Conservation (phyloP, 1,139 yeast genomes). For the Lizanozyma gosingica region DNA sequence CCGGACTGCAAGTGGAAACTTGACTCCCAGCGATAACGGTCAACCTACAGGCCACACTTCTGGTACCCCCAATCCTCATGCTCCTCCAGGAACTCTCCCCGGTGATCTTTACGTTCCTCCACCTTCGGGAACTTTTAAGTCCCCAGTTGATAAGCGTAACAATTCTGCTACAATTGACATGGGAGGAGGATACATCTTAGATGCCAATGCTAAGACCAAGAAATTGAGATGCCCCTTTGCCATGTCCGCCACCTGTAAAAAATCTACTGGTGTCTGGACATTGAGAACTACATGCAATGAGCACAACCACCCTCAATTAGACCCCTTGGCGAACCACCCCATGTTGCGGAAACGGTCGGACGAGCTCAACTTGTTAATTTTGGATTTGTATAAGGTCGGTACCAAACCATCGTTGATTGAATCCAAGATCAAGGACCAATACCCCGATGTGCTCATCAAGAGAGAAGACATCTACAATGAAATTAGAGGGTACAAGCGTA, state of each 20-base stretch:
- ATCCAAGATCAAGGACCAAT: slow-evolving; percentile 42
- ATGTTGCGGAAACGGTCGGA: slow-evolving; percentile 48
- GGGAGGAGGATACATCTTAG: slow-evolving; percentile 31
- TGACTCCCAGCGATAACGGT: slow-evolving; percentile 1
- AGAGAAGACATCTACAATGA: slow-evolving; percentile 53
- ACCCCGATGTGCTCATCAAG: slow-evolving; percentile 47
- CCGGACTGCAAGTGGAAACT: slow-evolving; percentile 7
- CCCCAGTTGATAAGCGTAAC: slow-evolving; percentile 1
- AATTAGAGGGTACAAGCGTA: slow-evolving; percentile 49
- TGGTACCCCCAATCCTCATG: neutral
- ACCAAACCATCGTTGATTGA: slow-evolving; percentile 53
- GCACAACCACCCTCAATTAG: slow-evolving; percentile 52
- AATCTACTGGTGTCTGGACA: slow-evolving; percentile 43
- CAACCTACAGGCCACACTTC: slow-evolving; percentile 1
- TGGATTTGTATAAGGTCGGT: slow-evolving; percentile 46
- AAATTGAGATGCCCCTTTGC: slow-evolving; percentile 50
- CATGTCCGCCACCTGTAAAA: slow-evolving; percentile 48
- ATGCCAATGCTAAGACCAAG: slow-evolving; percentile 40
- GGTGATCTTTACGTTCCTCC: neutral
- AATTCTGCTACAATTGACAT: slow-evolving; percentile 17
- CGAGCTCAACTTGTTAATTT: slow-evolving; percentile 43
- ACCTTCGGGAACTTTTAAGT: neutral
- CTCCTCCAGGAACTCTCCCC: neutral
- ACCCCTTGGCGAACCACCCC: slow-evolving; percentile 48
- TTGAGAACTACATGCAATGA: slow-evolving; percentile 47